Evolutionary conservation across 129 eudicot species (phyloP), one percentile per base, ranked within the genome.

Genomic region (Logfia minima): DNA sequence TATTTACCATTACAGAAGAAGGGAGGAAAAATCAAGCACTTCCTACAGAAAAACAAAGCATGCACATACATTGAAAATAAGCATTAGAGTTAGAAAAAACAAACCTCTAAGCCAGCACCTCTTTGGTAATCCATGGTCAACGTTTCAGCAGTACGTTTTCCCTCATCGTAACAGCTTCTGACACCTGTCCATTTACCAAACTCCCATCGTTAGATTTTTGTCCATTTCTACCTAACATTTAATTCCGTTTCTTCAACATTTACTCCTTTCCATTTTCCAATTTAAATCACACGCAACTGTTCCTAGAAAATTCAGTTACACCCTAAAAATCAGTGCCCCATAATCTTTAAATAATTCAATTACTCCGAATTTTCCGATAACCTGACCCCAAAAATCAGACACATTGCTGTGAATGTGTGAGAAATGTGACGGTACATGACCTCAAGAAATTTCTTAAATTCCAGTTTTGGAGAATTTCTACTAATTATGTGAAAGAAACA

Each of bases 131-230:
- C 97, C 92, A 92, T 89, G 64, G 92, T 83, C 87, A 92, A 80
- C 1, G 96, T 92, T 66, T 92, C 97, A 23, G 97, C 96, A 0
- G 96, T 89, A 51, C 96, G 88, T 73, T 92, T 92, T 53, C 97
- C 97, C 85, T 88, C 97, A 71, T 91, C 97, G 77, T 91, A 91
- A 77, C 97, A 91, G 68, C 97, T 91, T 63, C 97, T 85, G 70
- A 91, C 97, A 85, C 97, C 97, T 91, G 88, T 48, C 77, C 77
- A 66, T 28, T 8, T 23, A 18, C 52, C 70, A 78, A n/a, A 70
- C 39, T 8, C 28, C 24, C 29, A 70, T 7, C 6, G 70, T 79
- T 61, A 19, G 28, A 35, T 61, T 34, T 39, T 70, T 72, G 62
- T 41, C 59, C 11, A 69, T 69, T 21, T 69, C 31, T 5, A 17